Base-by-base conservation (phyloP, 2,329 filamentous ascomycete species). In the Cladosporium velox region DNA sequence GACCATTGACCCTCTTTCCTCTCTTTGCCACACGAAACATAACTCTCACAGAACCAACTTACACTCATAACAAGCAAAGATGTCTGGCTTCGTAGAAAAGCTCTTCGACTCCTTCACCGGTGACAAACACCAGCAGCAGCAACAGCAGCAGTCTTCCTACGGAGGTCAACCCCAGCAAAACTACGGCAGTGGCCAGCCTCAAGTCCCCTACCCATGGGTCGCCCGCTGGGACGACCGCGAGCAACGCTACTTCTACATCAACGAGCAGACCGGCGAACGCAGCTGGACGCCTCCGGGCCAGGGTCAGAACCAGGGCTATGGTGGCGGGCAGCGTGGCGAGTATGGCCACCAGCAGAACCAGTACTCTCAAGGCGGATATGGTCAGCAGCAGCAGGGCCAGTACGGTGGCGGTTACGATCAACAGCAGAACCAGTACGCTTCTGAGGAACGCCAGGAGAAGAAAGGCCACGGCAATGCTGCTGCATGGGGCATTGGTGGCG, bases 201-300 rank as follows among this genome's bases (percentile, higher is more conserved):
- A 76, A 49, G 71, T 78, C 11, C 78, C 80, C 10, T 75, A 74
- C 38, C 81, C 81, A 18, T 84, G 82, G 82, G 70, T 77, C 54
- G 75, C 81, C n/a, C 77, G 77, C 59, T 83, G 79, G 79, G 78
- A 81, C 58, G 72, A 75, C 26, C 75, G 74, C 62, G 76, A 77
- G 26, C 68, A 75, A 44, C 77, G 80, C 70, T 83, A 78, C 75
- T 71, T 79, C 71, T 84, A 78, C 73, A 72, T 83, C 67, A 84
- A 84, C 72, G 75, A 80, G 64, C 75, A 82, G 69, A 83, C 77
- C 26, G 81, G 81, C 47, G 76, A 82, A 71, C 75, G 77, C 21
- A 79, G 74, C 54, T 80, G 76, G 68, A 74, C 81, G 34, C 72
- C 74, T 57, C 80, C 80, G 11, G 69, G 30, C 68, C 67, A 32